phyloP scores from a whole-genome alignment of 23 red algal species.

The Gracilaria domingensis region DNA sequence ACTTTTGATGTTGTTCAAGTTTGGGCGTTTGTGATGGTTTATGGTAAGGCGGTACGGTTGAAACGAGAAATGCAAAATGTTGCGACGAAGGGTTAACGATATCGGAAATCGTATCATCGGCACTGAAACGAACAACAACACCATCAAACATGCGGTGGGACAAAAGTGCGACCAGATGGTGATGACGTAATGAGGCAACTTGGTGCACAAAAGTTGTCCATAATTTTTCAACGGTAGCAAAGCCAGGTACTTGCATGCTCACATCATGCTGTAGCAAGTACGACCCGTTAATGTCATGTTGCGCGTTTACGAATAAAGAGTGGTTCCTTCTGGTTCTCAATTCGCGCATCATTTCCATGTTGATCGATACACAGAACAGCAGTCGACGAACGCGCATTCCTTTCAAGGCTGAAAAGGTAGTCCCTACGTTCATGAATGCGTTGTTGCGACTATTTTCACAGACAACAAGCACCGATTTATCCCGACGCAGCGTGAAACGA shows the following conservation, averaged over 20 bases:
- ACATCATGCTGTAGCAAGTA: background rate
- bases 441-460: background rate
- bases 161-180: background rate
- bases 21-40: background rate
- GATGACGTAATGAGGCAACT: background rate
- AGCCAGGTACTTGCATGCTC: background rate
- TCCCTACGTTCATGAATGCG: too few species aligned
- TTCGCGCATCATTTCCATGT: background rate
- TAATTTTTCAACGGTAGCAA: background rate
- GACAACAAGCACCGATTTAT: background rate
- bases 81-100: background rate
- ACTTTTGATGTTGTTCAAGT: background rate
- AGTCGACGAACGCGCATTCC: background rate
- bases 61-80: background rate
- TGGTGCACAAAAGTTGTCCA: background rate
- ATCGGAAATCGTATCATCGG: constrained; percentile 5
- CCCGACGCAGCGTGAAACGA: background rate
- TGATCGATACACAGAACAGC: background rate
- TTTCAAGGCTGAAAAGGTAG: background rate
- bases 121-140: background rate
- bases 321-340: background rate
- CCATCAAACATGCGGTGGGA: background rate
- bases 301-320: background rate
- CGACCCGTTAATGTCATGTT: background rate
- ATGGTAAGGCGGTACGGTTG: background rate